Percentiles rank a stretch among this genome's conserved stretches.
phyloP scores from a whole-genome alignment of 2,329 filamentous ascomycete genomes.

The Thyridium curvatum region DNA sequence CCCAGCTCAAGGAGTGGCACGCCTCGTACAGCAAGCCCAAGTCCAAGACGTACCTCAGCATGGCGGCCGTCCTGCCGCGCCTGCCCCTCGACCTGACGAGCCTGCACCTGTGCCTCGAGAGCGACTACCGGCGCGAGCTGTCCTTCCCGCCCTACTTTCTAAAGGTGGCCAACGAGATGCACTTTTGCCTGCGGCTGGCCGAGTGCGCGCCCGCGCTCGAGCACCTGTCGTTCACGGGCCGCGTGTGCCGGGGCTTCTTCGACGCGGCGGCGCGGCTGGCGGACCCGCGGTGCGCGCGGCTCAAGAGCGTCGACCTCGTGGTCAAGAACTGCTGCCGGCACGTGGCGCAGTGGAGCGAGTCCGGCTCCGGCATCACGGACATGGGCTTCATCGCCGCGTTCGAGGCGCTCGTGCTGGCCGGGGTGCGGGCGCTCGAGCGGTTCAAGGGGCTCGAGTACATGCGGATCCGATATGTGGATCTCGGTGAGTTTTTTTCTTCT shows the following conservation, averaged over 20 bases:
- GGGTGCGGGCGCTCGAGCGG: constrained; percentile 52
- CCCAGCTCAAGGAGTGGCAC: constrained; percentile 58
- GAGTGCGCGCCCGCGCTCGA: constrained; percentile 55
- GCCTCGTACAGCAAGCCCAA: constrained; percentile 66
- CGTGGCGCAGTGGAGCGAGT: constrained; percentile 49
- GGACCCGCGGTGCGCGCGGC: constrained; percentile 39
- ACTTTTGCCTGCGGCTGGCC: constrained; percentile 61
- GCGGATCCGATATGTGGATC: constrained; percentile 68
- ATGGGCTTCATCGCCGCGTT: constrained; percentile 67
- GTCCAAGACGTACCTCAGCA: constrained; percentile 65
- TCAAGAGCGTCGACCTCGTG: constrained; percentile 64
- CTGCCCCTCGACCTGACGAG: constrained; percentile 54
- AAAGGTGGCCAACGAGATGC: constrained; percentile 52
- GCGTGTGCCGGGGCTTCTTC: constrained; percentile 65
- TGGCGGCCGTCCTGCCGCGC: constrained; percentile 55
- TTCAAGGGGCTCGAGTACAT: constrained; percentile 57
- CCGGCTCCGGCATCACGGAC: constrained; percentile 64
- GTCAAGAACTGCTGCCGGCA: constrained; percentile 69
- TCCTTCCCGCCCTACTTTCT: constrained; percentile 53
- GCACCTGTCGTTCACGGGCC: constrained; percentile 65
- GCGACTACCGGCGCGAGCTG: constrained; percentile 61
- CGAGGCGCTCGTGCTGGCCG: constrained; percentile 60
- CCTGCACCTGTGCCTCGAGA: constrained; percentile 64
- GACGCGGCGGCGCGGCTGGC: constrained; percentile 45
- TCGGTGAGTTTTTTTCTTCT: constrained; percentile 38